Conservation (phyloP, 1,284 basidiomycete species). For the Dichomitus squalens region DNA sequence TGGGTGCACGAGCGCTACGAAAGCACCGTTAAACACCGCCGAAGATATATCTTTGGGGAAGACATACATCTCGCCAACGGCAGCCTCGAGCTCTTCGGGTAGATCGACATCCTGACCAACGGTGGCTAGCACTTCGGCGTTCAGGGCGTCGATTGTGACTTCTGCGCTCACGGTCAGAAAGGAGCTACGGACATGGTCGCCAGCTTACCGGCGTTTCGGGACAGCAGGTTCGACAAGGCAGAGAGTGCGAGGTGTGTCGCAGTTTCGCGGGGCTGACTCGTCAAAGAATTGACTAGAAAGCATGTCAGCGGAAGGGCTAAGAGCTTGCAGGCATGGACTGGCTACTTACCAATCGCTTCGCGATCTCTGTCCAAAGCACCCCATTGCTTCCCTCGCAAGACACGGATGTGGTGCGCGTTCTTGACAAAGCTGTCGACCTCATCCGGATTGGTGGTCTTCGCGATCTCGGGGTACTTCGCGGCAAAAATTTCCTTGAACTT, state of each 20-base stretch:
- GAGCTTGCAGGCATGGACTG: not conserved
- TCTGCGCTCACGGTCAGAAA: conserved; percentile 9
- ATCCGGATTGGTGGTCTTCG: conserved; percentile 45
- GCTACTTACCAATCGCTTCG: conserved; percentile 56
- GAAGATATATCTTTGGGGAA: not conserved
- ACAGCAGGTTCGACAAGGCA: conserved; percentile 50
- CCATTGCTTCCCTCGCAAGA: conserved; percentile 76
- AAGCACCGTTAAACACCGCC: conserved; percentile 6
- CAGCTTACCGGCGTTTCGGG: conserved; percentile 21
- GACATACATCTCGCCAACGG: conserved; percentile 81
- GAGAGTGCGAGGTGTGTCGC: conserved; percentile 70
- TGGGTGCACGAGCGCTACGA: conserved; percentile 77
- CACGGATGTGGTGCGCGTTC: conserved; percentile 83
- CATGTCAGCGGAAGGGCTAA: not conserved
- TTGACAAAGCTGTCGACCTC: conserved; percentile 87
- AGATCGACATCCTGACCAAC: conserved; percentile 46
- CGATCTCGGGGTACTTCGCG: conserved; percentile 25
- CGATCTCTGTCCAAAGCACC: conserved; percentile 58
- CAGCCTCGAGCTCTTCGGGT: conserved; percentile 63
- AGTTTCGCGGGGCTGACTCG: conserved; percentile 49
- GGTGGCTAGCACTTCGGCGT: conserved; percentile 33
- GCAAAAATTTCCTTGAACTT: conserved; percentile 31
- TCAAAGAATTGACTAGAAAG: conserved; percentile 24
- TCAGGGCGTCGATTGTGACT: conserved; percentile 38
- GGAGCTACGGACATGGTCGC: not conserved